Conservation (phyloP, 2,329 filamentous ascomycete genomes). For the Neocucurbitaria cava region DNA sequence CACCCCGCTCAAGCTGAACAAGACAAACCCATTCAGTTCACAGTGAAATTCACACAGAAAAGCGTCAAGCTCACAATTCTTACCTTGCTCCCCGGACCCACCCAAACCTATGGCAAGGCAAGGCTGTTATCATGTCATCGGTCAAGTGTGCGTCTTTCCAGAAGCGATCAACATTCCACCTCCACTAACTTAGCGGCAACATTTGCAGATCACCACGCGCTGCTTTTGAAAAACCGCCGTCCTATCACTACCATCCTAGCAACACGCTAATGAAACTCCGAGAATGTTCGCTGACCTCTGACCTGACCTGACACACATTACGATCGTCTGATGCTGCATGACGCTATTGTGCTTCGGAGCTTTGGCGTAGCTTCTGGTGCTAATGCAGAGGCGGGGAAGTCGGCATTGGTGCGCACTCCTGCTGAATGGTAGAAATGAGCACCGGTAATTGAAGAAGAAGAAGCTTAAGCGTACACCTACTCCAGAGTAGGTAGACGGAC, state of each 20-base stretch:
- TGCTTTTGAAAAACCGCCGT: neutral
- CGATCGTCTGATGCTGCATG: neutral
- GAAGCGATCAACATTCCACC: neutral
- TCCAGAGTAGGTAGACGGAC: neutral
- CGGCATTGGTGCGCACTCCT: no score
- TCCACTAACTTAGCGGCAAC: constrained; percentile 1
- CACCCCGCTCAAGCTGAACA: no score
- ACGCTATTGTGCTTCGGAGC: neutral
- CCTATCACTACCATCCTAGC: no score
- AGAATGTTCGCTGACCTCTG: neutral
- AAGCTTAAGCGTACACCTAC: no score
- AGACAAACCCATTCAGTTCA: neutral
- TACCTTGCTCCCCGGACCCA: neutral
- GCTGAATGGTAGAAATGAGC: no score
- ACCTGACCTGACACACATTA: neutral
- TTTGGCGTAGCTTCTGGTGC: neutral
- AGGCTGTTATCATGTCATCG: neutral
- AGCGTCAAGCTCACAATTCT: neutral
- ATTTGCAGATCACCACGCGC: neutral
- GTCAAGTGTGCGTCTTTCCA: neutral
- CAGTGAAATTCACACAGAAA: neutral
- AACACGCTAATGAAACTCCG: no score
- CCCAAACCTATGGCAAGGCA: neutral
- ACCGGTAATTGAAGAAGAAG: no score
- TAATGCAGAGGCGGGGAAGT: neutral